These are phyloP conservation scores for Epicoccum sorghinum DNA, from an alignment of 2,329 filamentous ascomycete genomes.

Conservation along the genomic window DNA sequence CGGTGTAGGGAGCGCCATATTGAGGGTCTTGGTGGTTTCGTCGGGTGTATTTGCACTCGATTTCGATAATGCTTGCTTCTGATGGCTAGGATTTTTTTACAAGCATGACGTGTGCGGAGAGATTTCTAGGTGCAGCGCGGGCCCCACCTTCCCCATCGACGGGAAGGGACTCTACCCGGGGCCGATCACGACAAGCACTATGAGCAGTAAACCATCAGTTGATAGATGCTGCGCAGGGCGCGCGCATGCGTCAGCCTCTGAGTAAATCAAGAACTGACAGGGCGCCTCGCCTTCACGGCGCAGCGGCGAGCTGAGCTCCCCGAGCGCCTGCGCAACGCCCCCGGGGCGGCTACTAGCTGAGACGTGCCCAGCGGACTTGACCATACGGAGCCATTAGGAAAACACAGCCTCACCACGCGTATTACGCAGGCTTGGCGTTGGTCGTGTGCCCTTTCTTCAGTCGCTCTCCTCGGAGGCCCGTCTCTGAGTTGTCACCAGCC, in stretches of 20 bases:
- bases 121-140: slow-evolving; percentile 3
- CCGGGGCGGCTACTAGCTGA: slow-evolving; percentile 13
- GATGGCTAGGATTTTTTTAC: not conserved
- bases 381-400: slow-evolving; percentile 6
- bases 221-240: not conserved
- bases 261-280: not conserved
- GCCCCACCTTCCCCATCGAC: slow-evolving; percentile 5
- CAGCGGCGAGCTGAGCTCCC: slow-evolving; percentile 1
- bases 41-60: slow-evolving; percentile 9
- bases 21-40: not conserved
- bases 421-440: slow-evolving; percentile 13
- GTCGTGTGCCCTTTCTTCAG: slow-evolving; percentile 15
- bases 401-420: slow-evolving; percentile 13
- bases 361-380: slow-evolving; percentile 13
- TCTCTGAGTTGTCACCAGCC: not conserved
- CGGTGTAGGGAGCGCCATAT: slow-evolving; percentile 42
- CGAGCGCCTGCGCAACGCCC: slow-evolving; percentile 7
- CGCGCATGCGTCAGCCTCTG: not conserved
- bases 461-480: not conserved
- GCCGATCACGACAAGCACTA: slow-evolving; percentile 6
- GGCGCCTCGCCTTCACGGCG: not conserved
- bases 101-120: slow-evolving; percentile 24
- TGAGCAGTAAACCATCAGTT: not conserved
- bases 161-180: slow-evolving; percentile 1
- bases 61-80: not conserved